phyloP scores from a whole-genome alignment of 1,139 yeast species.

The Lodderomyces parapsilosis region DNA sequence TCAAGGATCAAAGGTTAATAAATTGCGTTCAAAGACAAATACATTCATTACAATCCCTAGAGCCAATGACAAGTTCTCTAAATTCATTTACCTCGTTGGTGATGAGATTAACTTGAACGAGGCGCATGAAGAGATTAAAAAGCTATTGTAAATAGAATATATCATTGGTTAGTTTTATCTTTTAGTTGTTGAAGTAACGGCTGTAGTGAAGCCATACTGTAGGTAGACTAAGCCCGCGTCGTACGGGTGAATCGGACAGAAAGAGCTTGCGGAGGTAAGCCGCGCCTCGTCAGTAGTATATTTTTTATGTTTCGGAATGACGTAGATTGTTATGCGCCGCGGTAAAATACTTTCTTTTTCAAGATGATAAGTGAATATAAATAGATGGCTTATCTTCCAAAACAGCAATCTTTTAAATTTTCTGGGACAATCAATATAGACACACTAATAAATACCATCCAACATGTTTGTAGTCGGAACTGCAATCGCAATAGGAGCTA shows the following conservation, averaged over 20 bases:
- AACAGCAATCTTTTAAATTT: not conserved
- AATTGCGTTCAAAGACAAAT: slow-evolving; percentile 58
- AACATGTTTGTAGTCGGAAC: slow-evolving; percentile 1
- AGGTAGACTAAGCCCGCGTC: too few species aligned
- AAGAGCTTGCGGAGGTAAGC: not conserved
- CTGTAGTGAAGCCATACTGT: too few species aligned
- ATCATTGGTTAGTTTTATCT: not conserved
- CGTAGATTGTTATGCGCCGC: not conserved
- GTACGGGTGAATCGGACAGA: not conserved
- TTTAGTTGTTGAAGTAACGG: not conserved
- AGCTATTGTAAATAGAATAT: slow-evolving; percentile 8
- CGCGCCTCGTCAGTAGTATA: not conserved
- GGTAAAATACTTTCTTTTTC: too few species aligned
- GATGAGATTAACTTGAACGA: slow-evolving; percentile 27
- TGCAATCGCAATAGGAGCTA: slow-evolving; percentile 4
- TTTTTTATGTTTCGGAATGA: slow-evolving; percentile 1
- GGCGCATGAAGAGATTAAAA: slow-evolving; percentile 29
- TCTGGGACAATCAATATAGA: not conserved
- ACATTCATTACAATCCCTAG: slow-evolving; percentile 68
- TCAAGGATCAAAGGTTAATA: slow-evolving; percentile 66
- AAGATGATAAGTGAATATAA: too few species aligned
- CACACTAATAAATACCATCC: not conserved
- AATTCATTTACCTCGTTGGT: slow-evolving; percentile 30
- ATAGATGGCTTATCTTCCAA: not conserved
- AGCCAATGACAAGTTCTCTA: slow-evolving; percentile 38